phyloP scores from a whole-genome alignment of 345 rosid genomes.

The Gossypium arboreum region DNA sequence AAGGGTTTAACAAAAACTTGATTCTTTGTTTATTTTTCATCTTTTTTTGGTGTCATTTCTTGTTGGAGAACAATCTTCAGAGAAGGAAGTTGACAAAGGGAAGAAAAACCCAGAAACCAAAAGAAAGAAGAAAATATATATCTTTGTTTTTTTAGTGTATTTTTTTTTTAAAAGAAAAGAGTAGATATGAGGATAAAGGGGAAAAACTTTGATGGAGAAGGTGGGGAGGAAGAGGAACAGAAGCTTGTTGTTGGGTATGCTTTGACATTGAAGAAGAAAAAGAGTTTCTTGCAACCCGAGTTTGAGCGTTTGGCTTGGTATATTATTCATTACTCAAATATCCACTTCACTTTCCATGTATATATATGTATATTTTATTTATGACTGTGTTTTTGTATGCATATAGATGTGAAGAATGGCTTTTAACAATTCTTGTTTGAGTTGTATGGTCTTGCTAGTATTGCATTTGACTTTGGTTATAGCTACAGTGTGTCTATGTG shows the following conservation, averaged over 20 bases:
- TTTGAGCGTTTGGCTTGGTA: slow-evolving; percentile 74
- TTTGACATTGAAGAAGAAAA: slow-evolving; percentile 83
- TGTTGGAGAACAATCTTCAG: background rate
- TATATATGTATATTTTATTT: background rate
- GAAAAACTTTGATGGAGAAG: slow-evolving; percentile 25
- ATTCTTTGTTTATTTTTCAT: background rate
- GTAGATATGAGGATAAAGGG: slow-evolving; percentile 50
- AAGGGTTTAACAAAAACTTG: background rate
- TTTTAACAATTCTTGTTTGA: background rate
- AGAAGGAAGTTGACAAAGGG: background rate
- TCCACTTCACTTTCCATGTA: background rate
- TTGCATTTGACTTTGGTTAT: background rate
- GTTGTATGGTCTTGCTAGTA: background rate
- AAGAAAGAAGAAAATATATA: background rate
- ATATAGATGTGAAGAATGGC: background rate
- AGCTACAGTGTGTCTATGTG: background rate
- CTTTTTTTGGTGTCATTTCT: background rate
- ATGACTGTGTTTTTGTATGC: background rate
- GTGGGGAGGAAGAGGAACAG: slow-evolving; percentile 29
- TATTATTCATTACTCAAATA: slow-evolving; percentile 5
- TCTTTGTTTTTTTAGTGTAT: background rate
- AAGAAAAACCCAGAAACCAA: slow-evolving; percentile 1
- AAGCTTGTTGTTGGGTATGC: slow-evolving; percentile 79
- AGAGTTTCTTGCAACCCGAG: slow-evolving; percentile 87
- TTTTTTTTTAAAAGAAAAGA: background rate